phyloP scores from a whole-genome alignment of 305 asterid species.

The Fraxinus platypoda region DNA sequence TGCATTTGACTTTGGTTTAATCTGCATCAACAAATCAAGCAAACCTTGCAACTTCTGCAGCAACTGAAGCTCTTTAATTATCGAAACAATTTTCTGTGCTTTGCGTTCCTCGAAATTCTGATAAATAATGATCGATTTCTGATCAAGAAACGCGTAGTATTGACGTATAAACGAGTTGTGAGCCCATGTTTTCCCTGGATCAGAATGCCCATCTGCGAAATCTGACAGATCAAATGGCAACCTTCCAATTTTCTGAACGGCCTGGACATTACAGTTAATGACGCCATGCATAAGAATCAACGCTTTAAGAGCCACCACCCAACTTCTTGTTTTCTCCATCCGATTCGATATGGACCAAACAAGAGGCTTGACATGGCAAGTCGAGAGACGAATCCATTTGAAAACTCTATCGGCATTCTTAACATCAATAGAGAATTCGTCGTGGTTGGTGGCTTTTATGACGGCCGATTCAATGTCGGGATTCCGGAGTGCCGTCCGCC shows the following conservation, averaged over 20 bases:
- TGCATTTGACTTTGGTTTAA: constrained; percentile 48
- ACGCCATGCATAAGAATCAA: constrained; percentile 66
- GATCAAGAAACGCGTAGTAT: constrained; percentile 68
- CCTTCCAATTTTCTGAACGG: constrained; percentile 52
- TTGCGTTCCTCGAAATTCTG: constrained; percentile 27
- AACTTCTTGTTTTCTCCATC: constrained; percentile 45
- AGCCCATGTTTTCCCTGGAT: constrained; percentile 36
- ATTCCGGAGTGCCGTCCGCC: constrained; percentile 59
- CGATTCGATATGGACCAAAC: constrained; percentile 63
- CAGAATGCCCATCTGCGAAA: constrained; percentile 47
- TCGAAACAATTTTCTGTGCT: not conserved
- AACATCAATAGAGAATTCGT: constrained; percentile 42
- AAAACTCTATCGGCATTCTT: constrained; percentile 47
- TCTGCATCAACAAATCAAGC: constrained; percentile 57
- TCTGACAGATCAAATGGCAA: constrained; percentile 73
- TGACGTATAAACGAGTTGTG: constrained; percentile 52
- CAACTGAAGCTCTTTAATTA: constrained; percentile 42
- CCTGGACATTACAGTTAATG: constrained; percentile 33
- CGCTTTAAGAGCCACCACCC: constrained; percentile 76
- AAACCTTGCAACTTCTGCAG: constrained; percentile 51
- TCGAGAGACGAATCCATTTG: constrained; percentile 68
- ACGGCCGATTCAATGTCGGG: constrained; percentile 78
- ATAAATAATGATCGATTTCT: constrained; percentile 47
- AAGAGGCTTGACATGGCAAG: constrained; percentile 54
- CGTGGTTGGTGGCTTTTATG: constrained; percentile 78